These are phyloP conservation scores for Calonectria hawksworthii DNA, from an alignment of 2,329 filamentous ascomycete species.

Conservation along the genomic window DNA sequence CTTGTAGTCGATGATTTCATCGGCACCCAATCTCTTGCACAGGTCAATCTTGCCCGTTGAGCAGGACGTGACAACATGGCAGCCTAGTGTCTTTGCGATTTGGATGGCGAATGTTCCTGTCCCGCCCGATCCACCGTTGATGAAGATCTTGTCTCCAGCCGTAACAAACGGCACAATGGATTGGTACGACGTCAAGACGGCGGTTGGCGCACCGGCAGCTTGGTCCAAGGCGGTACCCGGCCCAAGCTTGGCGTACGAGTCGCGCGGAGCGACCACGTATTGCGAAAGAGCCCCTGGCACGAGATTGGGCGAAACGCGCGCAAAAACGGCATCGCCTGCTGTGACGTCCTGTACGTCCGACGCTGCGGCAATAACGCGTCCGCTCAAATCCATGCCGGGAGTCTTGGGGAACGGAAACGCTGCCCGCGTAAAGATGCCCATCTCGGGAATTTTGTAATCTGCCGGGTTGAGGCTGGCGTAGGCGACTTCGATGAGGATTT, in stretches of 20 bases:
- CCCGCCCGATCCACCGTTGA: slow-evolving; percentile 77
- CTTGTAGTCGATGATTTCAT: slow-evolving; percentile 75
- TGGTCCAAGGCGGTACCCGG: slow-evolving; percentile 55
- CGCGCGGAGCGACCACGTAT: slow-evolving; percentile 53
- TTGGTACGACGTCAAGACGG: slow-evolving; percentile 64
- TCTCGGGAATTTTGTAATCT: slow-evolving; percentile 62
- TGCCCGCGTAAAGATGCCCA: slow-evolving; percentile 53
- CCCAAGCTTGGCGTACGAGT: slow-evolving; percentile 55
- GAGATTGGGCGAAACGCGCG: slow-evolving; percentile 47
- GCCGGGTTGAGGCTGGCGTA: slow-evolving; percentile 62
- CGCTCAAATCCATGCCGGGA: slow-evolving; percentile 66
- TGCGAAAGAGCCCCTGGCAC: slow-evolving; percentile 60
- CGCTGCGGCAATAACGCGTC: slow-evolving; percentile 57
- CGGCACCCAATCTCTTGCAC: slow-evolving; percentile 72
- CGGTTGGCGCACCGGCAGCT: slow-evolving; percentile 59
- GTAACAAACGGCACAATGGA: slow-evolving; percentile 61
- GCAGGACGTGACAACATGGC: slow-evolving; percentile 71
- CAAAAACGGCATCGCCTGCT: slow-evolving; percentile 60
- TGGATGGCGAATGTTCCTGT: slow-evolving; percentile 74
- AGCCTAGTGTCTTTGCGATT: slow-evolving; percentile 73
- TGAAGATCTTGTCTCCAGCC: slow-evolving; percentile 69
- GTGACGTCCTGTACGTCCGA: slow-evolving; percentile 47
- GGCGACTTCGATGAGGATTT: slow-evolving; percentile 59
- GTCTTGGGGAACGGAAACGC: slow-evolving; percentile 54
- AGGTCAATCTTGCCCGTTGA: slow-evolving; percentile 71